A percentile compares a stretch with the other conserved stretches of the same genome.
Evolutionary conservation across 257 asterid genomes (phyloP).

Genomic region (Avicennia marina): DNA sequence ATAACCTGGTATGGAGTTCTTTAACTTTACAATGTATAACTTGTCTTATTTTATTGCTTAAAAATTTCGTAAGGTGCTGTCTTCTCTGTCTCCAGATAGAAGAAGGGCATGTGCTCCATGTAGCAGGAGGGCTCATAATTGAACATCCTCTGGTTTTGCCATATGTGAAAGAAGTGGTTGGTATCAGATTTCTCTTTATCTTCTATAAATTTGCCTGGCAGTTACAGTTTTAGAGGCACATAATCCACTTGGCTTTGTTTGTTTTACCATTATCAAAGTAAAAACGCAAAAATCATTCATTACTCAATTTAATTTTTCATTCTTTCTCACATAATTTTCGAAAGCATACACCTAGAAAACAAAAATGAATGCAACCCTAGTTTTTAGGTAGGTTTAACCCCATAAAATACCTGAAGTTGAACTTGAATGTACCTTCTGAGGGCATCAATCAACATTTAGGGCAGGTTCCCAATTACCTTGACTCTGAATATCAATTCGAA

Average conservation of each 20-base stretch:
- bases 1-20: conserved; percentile 54
- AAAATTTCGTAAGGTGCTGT: background rate
- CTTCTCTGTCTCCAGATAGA: conserved; percentile 46
- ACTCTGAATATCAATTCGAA: no score
- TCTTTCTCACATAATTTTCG: no score
- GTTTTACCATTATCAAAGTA: background rate
- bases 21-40: background rate
- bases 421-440: no score
- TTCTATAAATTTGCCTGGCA: background rate
- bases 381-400: background rate
- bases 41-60: background rate
- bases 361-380: background rate
- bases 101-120: conserved; percentile 77
- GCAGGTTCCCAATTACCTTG: no score
- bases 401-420: background rate
- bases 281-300: no score
- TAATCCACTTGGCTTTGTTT: background rate
- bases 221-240: background rate
- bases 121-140: conserved; percentile 89
- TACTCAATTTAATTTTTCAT: no score
- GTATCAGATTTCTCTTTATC: conserved; percentile 16
- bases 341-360: background rate
- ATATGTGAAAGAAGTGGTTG: conserved; percentile 73
- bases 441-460: no score
- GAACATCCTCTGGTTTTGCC: conserved; percentile 87